Evolutionary conservation across 352 stramenopile genomes (phyloP).

Genomic region (Aphanomyces stellatus): DNA sequence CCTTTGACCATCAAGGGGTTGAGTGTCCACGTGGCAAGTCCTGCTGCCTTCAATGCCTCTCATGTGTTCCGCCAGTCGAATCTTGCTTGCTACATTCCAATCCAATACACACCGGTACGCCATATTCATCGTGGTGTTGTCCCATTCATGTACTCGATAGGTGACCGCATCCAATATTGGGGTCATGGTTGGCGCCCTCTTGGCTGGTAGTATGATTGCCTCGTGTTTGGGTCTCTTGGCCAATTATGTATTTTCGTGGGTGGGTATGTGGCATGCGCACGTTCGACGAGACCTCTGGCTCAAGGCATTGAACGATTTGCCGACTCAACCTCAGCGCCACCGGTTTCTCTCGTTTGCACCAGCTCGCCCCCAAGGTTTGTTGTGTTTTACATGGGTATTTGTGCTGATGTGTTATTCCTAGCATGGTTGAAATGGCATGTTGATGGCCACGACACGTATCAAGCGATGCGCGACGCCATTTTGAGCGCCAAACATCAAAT

Average conservation of each 20-base stretch:
- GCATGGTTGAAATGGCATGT: slow-evolving; percentile 69
- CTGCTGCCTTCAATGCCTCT: no score
- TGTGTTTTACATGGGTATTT: background rate
- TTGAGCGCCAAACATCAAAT: slow-evolving; percentile 81
- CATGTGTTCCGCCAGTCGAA: no score
- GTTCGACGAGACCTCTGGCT: slow-evolving; percentile 79
- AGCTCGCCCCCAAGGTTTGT: slow-evolving; percentile 26
- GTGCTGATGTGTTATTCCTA: background rate
- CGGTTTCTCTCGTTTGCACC: slow-evolving; percentile 76
- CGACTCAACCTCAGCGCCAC: slow-evolving; percentile 47
- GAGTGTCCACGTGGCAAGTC: no score
- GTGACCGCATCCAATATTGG: slow-evolving; percentile 48
- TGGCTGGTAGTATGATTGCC: slow-evolving; percentile 62
- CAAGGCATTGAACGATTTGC: slow-evolving; percentile 50
- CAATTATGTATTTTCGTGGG: slow-evolving; percentile 75
- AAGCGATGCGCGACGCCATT: slow-evolving; percentile 82
- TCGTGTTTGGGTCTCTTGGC: slow-evolving; percentile 47
- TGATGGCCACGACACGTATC: slow-evolving; percentile 79
- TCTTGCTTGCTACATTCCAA: no score
- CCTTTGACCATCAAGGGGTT: no score
- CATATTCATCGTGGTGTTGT: no score
- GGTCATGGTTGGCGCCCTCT: slow-evolving; percentile 60
- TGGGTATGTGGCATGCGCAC: slow-evolving; percentile 75
- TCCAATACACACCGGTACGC: no score
- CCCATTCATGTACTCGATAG: slow-evolving; percentile 33